Percentiles rank a stretch among this genome's conserved stretches.
Conservation (phyloP, 768 basidiomycete genomes). For the Russula earlei region DNA sequence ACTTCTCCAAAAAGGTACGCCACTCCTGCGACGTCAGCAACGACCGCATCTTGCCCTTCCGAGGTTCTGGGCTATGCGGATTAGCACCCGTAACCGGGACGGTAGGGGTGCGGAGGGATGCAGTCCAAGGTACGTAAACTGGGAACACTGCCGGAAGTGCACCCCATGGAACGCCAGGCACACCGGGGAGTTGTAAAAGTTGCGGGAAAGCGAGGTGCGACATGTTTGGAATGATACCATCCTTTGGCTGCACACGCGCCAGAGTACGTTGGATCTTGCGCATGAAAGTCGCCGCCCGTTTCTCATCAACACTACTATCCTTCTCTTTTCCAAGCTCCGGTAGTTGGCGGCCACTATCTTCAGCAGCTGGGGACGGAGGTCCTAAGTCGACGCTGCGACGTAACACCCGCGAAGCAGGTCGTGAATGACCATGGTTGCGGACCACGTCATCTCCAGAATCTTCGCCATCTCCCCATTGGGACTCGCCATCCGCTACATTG, state of each 20-base stretch:
- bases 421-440: conserved; percentile 5
- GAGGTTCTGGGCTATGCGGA: conserved; percentile 4
- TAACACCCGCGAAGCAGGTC: conserved; percentile 8
- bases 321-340: conserved; percentile 12
- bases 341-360: not conserved
- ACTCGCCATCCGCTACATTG: conserved; percentile 39
- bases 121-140: conserved; percentile 60
- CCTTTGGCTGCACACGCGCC: conserved; percentile 46
- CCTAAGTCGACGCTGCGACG: conserved; percentile 10
- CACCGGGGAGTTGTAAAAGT: conserved; percentile 36
- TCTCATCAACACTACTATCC: conserved; percentile 24
- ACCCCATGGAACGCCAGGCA: conserved; percentile 36
- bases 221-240: conserved; percentile 48
- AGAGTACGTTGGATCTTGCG: conserved; percentile 72
- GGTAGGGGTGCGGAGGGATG: conserved; percentile 46
- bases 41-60: conserved; percentile 28
- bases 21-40: conserved; percentile 42
- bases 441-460: conserved; percentile 40
- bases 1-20: conserved; percentile 68
- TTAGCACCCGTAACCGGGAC: conserved; percentile 24
- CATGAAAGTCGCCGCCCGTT: conserved; percentile 40
- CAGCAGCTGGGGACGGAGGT: conserved; percentile 4
- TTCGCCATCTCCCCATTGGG: conserved; percentile 60
- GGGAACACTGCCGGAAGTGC: conserved; percentile 71
- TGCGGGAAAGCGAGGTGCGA: conserved; percentile 33